phyloP scores from a whole-genome alignment of 176 grass and related monocot genomes.

The Oryza officinalis region DNA sequence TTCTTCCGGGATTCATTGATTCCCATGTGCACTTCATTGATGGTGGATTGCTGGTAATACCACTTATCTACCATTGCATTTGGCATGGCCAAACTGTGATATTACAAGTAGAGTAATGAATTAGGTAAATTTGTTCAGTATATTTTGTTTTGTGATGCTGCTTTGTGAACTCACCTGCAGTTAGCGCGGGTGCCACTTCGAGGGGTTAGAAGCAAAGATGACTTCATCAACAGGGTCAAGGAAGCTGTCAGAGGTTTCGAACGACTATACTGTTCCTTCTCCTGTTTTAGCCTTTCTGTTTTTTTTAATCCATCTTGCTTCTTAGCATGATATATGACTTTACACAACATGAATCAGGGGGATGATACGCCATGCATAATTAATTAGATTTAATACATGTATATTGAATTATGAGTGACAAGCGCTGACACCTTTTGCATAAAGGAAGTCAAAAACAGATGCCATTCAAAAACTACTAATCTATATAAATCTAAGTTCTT shows the following conservation, averaged over 20 bases:
- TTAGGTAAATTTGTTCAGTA: not conserved
- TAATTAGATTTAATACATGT: not conserved
- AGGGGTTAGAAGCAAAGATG: conserved; percentile 66
- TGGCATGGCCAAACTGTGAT: not conserved
- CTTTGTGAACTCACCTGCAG: conserved; percentile 37
- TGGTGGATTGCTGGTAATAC: conserved; percentile 65
- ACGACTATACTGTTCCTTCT: not conserved
- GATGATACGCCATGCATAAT: not conserved
- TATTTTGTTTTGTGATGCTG: conserved; percentile 22
- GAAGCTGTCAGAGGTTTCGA: conserved; percentile 61
- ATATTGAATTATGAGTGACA: not conserved
- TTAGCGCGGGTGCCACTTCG: conserved; percentile 58
- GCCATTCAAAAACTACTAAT: not conserved
- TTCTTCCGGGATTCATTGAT: conserved; percentile 89
- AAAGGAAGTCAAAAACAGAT: not conserved
- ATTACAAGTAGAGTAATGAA: not conserved
- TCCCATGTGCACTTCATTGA: conserved; percentile 84
- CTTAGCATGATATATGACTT: not conserved
- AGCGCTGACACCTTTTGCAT: not conserved
- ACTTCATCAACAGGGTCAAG: conserved; percentile 61
- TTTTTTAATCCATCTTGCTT: not conserved
- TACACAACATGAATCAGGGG: not conserved
- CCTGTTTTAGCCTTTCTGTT: not conserved
- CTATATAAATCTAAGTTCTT: not conserved
- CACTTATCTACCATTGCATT: not conserved